Evolutionary conservation across 2,329 filamentous ascomycete species (phyloP).

Genomic region (Phyllosticta citriasiana): DNA sequence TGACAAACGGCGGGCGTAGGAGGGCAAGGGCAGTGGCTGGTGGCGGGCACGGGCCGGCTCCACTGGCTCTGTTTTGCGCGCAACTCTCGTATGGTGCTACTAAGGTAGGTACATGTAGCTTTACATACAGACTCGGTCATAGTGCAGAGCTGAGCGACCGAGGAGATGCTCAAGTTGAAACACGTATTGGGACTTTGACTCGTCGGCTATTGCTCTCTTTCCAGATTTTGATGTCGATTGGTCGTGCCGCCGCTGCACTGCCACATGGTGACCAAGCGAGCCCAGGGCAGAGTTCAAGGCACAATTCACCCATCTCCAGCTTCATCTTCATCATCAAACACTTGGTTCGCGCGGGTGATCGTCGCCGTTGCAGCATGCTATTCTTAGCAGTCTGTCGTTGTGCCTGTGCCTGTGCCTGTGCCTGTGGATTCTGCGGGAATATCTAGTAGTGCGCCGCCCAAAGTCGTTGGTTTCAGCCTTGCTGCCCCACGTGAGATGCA

Average conservation of each 20-base stretch:
- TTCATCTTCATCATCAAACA: not conserved
- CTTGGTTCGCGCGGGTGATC: not conserved
- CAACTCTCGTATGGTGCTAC: not conserved
- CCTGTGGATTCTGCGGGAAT: not conserved
- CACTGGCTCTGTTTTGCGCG: not conserved
- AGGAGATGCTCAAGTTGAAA: not conserved
- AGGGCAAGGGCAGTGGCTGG: not conserved
- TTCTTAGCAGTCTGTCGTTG: conserved; percentile 4
- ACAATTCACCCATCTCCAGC: not conserved
- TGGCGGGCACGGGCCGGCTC: not conserved
- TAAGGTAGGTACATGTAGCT: too few species aligned
- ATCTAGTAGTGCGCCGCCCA: not conserved
- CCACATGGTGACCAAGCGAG: not conserved
- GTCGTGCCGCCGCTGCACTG: not conserved
- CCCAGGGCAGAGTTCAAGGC: not conserved
- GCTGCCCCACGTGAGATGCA: conserved; percentile 2
- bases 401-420: not conserved
- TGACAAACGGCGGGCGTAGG: too few species aligned
- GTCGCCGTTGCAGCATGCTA: conserved; percentile 4
- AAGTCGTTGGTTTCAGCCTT: conserved; percentile 6
- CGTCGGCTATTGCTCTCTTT: not conserved
- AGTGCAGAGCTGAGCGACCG: not conserved
- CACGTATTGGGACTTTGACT: not conserved
- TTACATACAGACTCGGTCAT: not conserved
- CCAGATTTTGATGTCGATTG: not conserved